Conservation (phyloP, 345 rosid species). For the Corchorus olitorius region DNA sequence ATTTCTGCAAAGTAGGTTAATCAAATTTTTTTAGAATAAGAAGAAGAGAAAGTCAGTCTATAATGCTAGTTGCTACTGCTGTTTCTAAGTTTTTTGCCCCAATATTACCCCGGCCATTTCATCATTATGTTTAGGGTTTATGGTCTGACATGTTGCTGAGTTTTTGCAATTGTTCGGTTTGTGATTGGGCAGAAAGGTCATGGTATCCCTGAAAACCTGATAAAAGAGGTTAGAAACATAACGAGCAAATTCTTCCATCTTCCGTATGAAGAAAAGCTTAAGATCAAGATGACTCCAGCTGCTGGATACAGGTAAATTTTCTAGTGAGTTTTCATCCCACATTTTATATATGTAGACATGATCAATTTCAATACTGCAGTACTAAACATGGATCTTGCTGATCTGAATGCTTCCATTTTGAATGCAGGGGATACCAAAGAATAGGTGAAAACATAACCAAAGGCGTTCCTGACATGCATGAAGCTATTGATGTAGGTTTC, state of each 20-base stretch:
- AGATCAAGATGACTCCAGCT: slow-evolving; percentile 46
- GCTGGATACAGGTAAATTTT: slow-evolving; percentile 72
- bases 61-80: too few species aligned
- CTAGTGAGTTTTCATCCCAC: background rate
- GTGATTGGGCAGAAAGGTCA: slow-evolving; percentile 54
- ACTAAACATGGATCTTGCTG: background rate
- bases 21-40: too few species aligned
- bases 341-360: background rate
- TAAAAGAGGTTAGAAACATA: slow-evolving; percentile 39
- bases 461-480: slow-evolving; percentile 72
- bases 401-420: slow-evolving; percentile 9
- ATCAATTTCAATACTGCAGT: background rate
- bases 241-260: slow-evolving; percentile 43
- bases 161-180: slow-evolving; percentile 10
- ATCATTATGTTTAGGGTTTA: background rate
- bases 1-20: too few species aligned
- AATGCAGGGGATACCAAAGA: slow-evolving; percentile 84
- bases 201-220: slow-evolving; percentile 55
- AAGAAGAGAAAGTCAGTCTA: too few species aligned
- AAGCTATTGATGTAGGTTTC: slow-evolving; percentile 72
- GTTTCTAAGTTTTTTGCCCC: background rate
- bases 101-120: background rate
- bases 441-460: slow-evolving; percentile 83
- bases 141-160: background rate
- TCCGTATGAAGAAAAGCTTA: slow-evolving; percentile 47